Base-by-base conservation (phyloP, 1,139 yeast genomes). In the Lipomyces yarrowii region DNA sequence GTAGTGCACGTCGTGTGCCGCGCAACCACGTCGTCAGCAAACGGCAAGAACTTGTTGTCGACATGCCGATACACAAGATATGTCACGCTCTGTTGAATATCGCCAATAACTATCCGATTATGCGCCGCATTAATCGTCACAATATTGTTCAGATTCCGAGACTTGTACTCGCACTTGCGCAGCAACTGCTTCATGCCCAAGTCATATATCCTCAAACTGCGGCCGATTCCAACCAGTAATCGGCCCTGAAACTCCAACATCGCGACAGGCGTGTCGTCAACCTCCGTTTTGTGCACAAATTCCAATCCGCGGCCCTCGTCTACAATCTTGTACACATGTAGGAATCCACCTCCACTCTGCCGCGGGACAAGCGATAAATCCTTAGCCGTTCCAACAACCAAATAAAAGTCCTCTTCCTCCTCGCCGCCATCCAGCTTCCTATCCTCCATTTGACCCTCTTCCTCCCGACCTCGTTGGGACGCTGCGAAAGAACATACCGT, bases 171-270 rank as follows among this genome's bases (percentile, higher is more conserved):
- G 0, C 88, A 81, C 74, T 91, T 91, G 63, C 89, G 83, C 63
- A 94, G 81, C 53, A 94, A 79, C 74, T 92, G 98, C 70, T 88
- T 89, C 71, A 83, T 83, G 0, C 99, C 99, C 51, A 92, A 71
- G 53, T 88, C 96, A 74, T 84, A 92, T 7, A 91, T 73, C 26
- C 91, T 79, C 39, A 94, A 72, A 42, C 77, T 76, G 60, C 83
- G 81, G 0, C 83, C 84, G 64, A 85, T 73, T 0, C 91, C 96
- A 0, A 84, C 88, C 1, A 92, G 76, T 1, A 92, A 75, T 69
- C 82, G 81, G 0, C 89, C 90, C 56, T 87, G 84, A 75, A 90
- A 92, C 18, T 80, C 78, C 0, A 77, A 70, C 74, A 93, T 72
- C 0, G 89, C 81, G 39, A 81, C 71, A 0, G 88, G 86, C 0